Base-by-base conservation (phyloP, 768 basidiomycete genomes). In the Phaffia tasmanica region DNA sequence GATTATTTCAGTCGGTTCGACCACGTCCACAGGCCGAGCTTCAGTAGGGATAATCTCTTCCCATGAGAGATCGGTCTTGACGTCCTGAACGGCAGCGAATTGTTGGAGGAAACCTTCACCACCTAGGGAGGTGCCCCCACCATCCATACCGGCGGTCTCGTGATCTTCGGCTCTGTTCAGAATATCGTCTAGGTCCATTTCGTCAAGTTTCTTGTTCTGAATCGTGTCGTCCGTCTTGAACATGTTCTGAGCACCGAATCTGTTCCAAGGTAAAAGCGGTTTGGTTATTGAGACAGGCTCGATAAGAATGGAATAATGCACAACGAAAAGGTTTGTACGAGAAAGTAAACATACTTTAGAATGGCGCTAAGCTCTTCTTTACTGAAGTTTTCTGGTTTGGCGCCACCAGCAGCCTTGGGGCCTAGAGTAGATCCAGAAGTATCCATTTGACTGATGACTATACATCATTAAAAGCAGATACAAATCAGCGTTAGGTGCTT, bases 391-490 rank as follows among this genome's bases (percentile, higher is more conserved):
- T 87, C 87, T 2, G 88, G 83, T 75, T 89, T 91, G 69, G 63
- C 51, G 16, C 65, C 69, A 1, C 62, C 55, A 21, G 62, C 67
- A 0, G 62, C 51, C 11, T 63, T 56, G 46, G 57, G 58, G 1
- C 89, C 86, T 62, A 99, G 84, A 77, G 97, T 89, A 53, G 89
- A 89, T 71, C 97, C 95, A 51, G 93, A 92, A 27, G 95, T 99
- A 78, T 99, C 95, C 88, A 98, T 95, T 79, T 98, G 94, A 78
- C 97, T 95, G 81, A 99, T 97, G 79, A 99, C 92, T 95, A 75
- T n/a, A 29, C 61, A 69, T 54, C 57, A 71, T 25, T 48, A 42
- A 42, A 42, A 4, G 6, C 6, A 42, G 35, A 11, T 42, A 42
- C 35, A 42, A 4, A 42, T 42, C 35, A 58, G 53, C 27, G 63